Evolutionary conservation across 345 rosid genomes (phyloP), one percentile per base, ranked within the genome.

Genomic region (Heritiera fomes): DNA sequence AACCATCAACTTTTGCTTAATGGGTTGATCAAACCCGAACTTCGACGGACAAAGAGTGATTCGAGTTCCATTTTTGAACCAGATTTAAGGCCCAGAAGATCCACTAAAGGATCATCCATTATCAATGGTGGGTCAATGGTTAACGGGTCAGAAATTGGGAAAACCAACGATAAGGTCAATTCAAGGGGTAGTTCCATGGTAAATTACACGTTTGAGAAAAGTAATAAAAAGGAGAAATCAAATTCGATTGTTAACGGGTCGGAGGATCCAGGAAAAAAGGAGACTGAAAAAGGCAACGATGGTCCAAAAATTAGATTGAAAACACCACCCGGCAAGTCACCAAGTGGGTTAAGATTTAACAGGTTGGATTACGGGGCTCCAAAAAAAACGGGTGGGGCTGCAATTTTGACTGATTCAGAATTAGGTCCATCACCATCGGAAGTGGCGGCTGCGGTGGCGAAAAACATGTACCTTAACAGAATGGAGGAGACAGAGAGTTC

Each of bases 391-490:
- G 34, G 32, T 30, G 75, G 23, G 7, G 43, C 12, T 1, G 32
- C 76, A 18, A 7, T 83, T 8, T 77, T 89, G 75, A 91, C 96
- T 0, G 91, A 90, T 55, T 91, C 98, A 0, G 97, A 96, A 30
- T 60, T 92, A 72, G 99, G 98, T 9, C 98, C 98, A 0, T 94
- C 98, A 0, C 89, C 97, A 0, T 96, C 98, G 2, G 99, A 92
- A 82, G 94, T 96, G 77, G 97, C 94, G 7, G 89, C 90, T 5
- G 87, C 73, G 1, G 69, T 91, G 80, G 89, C 89, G 10, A 90
- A 69, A 55, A 88, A 86, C 72, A 79, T 77, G 80, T 20, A 83
- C 6, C 15, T 18, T 8, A 74, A 66, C 58, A 79, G 71, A 0
- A 47, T 50, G 6, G 86, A 78, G 55, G 97, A 89, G 7, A 75